phyloP scores from a whole-genome alignment of 345 rosid genomes.

The Aquilaria sinensis region DNA sequence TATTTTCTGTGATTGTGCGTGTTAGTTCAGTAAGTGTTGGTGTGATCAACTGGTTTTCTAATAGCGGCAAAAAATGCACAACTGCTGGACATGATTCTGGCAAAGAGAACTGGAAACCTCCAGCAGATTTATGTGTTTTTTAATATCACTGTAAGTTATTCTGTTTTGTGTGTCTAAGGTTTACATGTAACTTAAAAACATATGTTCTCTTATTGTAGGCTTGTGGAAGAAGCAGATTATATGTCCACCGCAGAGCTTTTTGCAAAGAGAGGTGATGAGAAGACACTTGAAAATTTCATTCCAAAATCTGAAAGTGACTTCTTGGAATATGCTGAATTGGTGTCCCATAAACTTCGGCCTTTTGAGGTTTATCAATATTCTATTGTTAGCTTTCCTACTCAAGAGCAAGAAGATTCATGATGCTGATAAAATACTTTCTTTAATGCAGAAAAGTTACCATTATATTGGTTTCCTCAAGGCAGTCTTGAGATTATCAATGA shows the following conservation, averaged over 20 bases:
- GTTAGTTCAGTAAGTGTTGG: too few relatives aligned
- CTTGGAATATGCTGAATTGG: slow-evolving; percentile 79
- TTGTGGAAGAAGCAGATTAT: slow-evolving; percentile 95
- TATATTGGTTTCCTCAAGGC: slow-evolving; percentile 67
- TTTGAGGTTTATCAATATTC: slow-evolving; percentile 48
- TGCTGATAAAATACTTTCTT: not conserved
- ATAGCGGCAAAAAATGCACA: too few relatives aligned
- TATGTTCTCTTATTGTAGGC: slow-evolving; percentile 32
- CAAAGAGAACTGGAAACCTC: too few relatives aligned
- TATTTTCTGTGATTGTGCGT: too few relatives aligned
- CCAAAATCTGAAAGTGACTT: slow-evolving; percentile 96
- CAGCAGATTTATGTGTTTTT: too few relatives aligned
- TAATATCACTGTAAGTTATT: too few relatives aligned
- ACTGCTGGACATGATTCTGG: too few relatives aligned
- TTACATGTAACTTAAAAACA: too few relatives aligned
- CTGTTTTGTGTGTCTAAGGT: too few relatives aligned
- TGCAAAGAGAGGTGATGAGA: slow-evolving; percentile 44
- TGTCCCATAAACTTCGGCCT: slow-evolving; percentile 63
- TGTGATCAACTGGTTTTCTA: too few relatives aligned
- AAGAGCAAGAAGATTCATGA: slow-evolving; percentile 7
- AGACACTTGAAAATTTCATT: slow-evolving; percentile 59
- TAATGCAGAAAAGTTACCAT: slow-evolving; percentile 80
- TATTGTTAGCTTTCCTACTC: not conserved
- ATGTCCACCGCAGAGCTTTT: slow-evolving; percentile 68
- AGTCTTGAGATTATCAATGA: slow-evolving; percentile 75